Evolutionary conservation across 73 alveolate genomes (phyloP).

Genomic region (Symbiodinium natans): DNA sequence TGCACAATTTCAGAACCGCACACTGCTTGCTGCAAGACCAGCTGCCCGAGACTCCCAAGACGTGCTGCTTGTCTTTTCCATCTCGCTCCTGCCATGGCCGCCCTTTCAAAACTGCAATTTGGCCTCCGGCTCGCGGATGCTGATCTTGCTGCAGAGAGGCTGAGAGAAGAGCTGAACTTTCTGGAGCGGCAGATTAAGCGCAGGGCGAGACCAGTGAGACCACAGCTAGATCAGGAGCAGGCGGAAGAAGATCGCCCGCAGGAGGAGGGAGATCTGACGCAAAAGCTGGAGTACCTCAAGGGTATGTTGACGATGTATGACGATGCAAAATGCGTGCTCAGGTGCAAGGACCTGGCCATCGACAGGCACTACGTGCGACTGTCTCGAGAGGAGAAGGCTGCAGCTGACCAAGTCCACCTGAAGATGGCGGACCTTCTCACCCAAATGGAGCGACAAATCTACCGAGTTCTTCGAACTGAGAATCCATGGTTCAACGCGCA

Average conservation of each 20-base stretch:
- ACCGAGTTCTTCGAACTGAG: neutral
- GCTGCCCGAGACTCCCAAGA: neutral
- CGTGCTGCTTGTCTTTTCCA: neutral
- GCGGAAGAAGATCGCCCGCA: neutral
- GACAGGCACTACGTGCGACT: neutral
- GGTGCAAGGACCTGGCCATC: neutral
- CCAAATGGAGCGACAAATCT: neutral
- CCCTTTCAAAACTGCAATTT: neutral
- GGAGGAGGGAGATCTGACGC: neutral
- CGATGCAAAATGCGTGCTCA: neutral
- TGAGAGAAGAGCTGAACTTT: neutral
- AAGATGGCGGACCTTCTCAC: neutral
- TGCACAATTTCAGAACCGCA: neutral
- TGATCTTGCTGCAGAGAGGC: neutral
- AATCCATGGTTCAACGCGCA: neutral
- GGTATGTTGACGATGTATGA: neutral
- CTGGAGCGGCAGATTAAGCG: neutral
- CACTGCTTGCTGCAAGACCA: neutral
- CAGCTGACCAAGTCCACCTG: neutral
- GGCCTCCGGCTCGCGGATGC: neutral
- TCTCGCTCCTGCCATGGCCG: neutral
- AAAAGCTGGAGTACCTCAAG: neutral
- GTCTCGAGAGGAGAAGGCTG: neutral
- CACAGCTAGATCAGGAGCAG: neutral
- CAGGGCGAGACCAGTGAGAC: neutral